phyloP scores from a whole-genome alignment of 352 stramenopile genomes.

The Globisporangium cystogenes region DNA sequence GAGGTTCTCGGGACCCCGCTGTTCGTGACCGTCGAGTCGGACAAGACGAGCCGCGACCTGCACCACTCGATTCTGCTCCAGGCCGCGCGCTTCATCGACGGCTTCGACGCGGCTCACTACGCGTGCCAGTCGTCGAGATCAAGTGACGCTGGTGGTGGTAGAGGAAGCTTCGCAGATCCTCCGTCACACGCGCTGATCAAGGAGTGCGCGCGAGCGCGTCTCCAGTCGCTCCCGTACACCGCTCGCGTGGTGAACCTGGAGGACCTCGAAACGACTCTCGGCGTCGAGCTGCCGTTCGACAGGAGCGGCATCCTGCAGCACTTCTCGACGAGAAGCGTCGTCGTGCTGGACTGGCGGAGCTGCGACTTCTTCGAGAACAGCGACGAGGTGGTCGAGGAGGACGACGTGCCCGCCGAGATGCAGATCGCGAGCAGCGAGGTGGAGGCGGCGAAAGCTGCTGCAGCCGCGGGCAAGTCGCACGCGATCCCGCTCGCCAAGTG shows the following conservation, averaged over 20 bases:
- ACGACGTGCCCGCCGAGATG: conserved; percentile 30
- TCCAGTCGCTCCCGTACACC: conserved; percentile 36
- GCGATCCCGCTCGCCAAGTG: conserved; percentile 52
- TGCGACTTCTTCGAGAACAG: conserved; percentile 8
- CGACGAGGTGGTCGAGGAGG: conserved; percentile 22
- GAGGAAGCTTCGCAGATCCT: not conserved
- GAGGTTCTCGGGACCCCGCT: conserved; percentile 63
- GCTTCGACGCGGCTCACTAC: conserved; percentile 10
- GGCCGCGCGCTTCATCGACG: conserved; percentile 44
- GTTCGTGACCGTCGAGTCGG: conserved; percentile 71
- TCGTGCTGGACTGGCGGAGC: conserved; percentile 67
- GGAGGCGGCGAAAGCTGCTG: not conserved
- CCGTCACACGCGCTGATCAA: conserved; percentile 1
- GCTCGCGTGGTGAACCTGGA: conserved; percentile 59
- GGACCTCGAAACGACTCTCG: conserved; percentile 33
- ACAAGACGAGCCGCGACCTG: conserved; percentile 57
- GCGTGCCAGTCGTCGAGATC: not conserved
- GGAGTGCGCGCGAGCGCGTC: conserved; percentile 1
- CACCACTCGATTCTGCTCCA: conserved; percentile 63
- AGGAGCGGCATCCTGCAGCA: conserved; percentile 54
- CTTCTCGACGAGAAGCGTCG: conserved; percentile 68
- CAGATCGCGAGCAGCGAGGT: conserved; percentile 6
- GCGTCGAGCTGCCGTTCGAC: conserved; percentile 37
- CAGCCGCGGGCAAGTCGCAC: conserved; percentile 10
- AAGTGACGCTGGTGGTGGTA: not conserved